phyloP scores from a whole-genome alignment of 2,329 filamentous ascomycete genomes.

The Ophiocordyceps camponoti-leonardi region DNA sequence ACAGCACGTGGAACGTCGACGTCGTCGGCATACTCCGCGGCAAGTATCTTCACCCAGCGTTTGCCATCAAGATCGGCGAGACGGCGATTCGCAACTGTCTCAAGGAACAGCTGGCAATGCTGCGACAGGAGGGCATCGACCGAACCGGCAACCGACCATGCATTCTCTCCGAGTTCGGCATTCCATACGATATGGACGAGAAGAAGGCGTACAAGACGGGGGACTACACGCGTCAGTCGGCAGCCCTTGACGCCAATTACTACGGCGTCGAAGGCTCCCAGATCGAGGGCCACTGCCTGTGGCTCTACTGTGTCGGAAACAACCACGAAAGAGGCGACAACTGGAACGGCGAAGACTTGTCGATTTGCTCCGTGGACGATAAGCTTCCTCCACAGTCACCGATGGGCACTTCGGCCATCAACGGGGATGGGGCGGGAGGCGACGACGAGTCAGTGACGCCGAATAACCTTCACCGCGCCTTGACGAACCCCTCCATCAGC shows the following conservation, averaged over 20 bases:
- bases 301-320: constrained; percentile 74
- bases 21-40: constrained; percentile 84
- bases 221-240: constrained; percentile 81
- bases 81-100: constrained; percentile 89
- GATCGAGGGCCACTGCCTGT: constrained; percentile 74
- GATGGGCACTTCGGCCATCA: constrained; percentile 13
- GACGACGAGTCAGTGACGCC: constrained; percentile 50
- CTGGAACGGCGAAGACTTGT: constrained; percentile 96
- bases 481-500: constrained; percentile 51
- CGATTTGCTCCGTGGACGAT: constrained; percentile 77
- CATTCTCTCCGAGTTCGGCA: constrained; percentile 86
- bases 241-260: constrained; percentile 91
- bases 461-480: constrained; percentile 53
- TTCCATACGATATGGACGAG: constrained; percentile 97
- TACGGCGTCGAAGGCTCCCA: constrained; percentile 75
- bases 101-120: constrained; percentile 66
- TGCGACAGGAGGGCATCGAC: constrained; percentile 74
- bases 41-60: constrained; percentile 72
- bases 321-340: constrained; percentile 78
- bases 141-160: constrained; percentile 80
- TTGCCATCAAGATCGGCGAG: constrained; percentile 86
- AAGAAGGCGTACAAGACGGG: constrained; percentile 91
- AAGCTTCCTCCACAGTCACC: constrained; percentile 37
- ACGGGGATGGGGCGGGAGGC: constrained; percentile 15
- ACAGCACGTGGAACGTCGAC: constrained; percentile 91